Evolutionary conservation across 2,329 filamentous ascomycete genomes (phyloP), one percentile per base, ranked within the genome.

Genomic region (Claviceps capensis): DNA sequence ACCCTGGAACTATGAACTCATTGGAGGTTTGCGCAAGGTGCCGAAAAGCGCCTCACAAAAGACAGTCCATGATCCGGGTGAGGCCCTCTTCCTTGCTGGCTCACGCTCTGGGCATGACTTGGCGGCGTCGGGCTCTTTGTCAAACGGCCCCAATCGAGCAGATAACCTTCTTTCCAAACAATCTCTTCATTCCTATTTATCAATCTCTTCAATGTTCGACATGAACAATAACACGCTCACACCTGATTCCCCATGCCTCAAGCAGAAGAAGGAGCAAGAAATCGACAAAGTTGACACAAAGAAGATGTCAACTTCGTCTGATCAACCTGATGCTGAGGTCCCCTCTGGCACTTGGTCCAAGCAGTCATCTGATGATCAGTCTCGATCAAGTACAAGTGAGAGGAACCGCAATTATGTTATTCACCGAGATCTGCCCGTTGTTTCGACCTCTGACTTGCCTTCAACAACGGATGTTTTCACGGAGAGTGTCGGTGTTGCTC

Each of bases 401-500:
- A 70, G 67, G 54, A 67, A 73, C 55, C 65, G 67, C 50, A 82
- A 82, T 58, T 82, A 78, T 64, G 64, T 79, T 16, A 59, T 81
- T 17, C 70, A 78, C 63, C 70, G 70, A 49, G 69, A 70, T 22
- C 61, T 45, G 19, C 37, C 38, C 2, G n/a, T 40, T n/a, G 3
- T 17, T 16, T 3, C n/a, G 30, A 22, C 14, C 13, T 44, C 38
- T 13, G 16, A 22, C n/a, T 45, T 42, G 3, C 36, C 4, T 26
- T 49, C n/a, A 49, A 48, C 23, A 17, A 67, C 19, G 71, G 73
- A 52, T 82, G 77, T 60, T 83, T 34, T 81, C 0, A 78, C 78
- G 56, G 80, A 83, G 59, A 83, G 79, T 55, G 67, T 83, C 34
- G 60, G 78, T 13, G 76, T 83, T 14, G 69, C 76, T 8, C 79